Base-by-base conservation (phyloP, 2,329 filamentous ascomycete genomes). In the Fusarium sp. region DNA sequence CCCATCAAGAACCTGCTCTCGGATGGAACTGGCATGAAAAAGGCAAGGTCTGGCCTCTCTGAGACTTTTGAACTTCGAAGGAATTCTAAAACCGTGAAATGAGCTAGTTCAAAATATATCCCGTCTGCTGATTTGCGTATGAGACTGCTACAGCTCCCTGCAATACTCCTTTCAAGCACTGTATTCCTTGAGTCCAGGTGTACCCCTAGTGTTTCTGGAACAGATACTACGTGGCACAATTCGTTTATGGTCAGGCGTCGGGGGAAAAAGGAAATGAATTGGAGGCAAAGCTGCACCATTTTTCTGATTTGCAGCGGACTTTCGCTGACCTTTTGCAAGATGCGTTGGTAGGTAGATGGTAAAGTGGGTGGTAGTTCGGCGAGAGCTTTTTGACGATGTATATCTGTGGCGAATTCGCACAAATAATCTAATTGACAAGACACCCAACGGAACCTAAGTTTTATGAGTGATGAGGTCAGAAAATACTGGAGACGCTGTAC, bases 361-460 rank as follows among this genome's bases (percentile, higher is more conserved):
- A 70, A 15, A 1, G 28, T 40, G 0, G 28, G 58, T 6, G 68
- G 66, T 0, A 71, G 38, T 3, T 46, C 20, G 0, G 57, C 33
- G 0, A 69, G 33, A 0, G 68, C 68, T 12, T 62, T 26, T 1
- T 40, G 50, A 1, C 66, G 62, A 2, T 60, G 65, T 10, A 4
- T 12, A 12, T 71, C 68, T 2, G 12, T 55, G 1, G 26, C 26
- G n/a, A 55, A 44, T 1, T 67, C 62, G 3, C 47, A 47, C 9
- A 71, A 42, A 31, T 69, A 65, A 15, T 71, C 65, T 0, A 71
- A 28, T 15, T 71, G 65, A 9, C 68, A 71, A 3, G 52, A 41
- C 10, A 64, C 68, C 68, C 68, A 71, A 0, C 68, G 68, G 10
- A 70, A 70, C 68, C 68, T 70, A 9, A 3, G 1, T 28, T 1